Base-by-base conservation (phyloP, 1,284 basidiomycete species). In the Cryptococcus sp. region DNA sequence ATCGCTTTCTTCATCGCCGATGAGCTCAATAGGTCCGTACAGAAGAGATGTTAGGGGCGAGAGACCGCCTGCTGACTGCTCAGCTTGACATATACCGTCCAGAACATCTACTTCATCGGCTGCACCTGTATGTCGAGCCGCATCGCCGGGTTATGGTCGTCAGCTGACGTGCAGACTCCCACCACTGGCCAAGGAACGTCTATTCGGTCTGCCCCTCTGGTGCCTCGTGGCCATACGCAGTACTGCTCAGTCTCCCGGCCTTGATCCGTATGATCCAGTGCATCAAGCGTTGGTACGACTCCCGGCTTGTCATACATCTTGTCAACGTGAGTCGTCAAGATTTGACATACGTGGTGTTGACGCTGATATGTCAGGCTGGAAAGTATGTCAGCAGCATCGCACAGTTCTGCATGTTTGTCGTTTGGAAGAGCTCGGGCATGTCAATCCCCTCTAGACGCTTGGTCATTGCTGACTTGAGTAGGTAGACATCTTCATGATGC, bases 271-370 rank as follows among this genome's bases (percentile, higher is more conserved):
- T 92, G 39, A 76, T 87, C 11, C 93, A 97, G 68, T 90, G 87
- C 68, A 62, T 94, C 36, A 85, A 84, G 60, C 88, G 93, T 76
- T 97, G 84, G 68, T 72, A 72, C 33, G 92, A 95, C 67, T 88
- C 86, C 7, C 74, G 76, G 36, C 73, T 86, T 25, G 62, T 75
- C 24, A 85, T 85, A 0, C 91, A 97, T 76, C 74, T 97, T 26
- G 80, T 95, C 66, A 97, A 97, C 57, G 89, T 86, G 47, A 52
- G 79, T 72, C 32, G 37, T n/a, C n/a, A 35, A 33, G 21, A 45
- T 33, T 2, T 24, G 7, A 19, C 34, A 7, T 11, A 1, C 25
- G 12, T 7, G 23, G n/a, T 22, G 19, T 10, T 18, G 31, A 28
- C 16, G 25, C 21, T 23, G 26, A 48, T 14, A 14, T 28, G 11